Base-by-base conservation (phyloP, 208 protist genomes). In the Crithidia fasciculata region DNA sequence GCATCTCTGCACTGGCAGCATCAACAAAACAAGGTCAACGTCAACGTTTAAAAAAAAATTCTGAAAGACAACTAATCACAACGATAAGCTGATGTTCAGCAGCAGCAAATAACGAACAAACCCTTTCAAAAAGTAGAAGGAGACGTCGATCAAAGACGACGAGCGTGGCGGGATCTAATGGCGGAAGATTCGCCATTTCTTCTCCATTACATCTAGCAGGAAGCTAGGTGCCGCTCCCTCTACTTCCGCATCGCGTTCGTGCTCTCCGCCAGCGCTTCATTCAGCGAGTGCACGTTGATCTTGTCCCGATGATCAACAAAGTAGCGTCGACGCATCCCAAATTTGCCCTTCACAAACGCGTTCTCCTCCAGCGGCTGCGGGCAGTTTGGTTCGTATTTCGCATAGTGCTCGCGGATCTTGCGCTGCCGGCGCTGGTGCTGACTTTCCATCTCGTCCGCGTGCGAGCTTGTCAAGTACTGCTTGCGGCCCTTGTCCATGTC, bases 281-380 rank as follows among this genome's bases (percentile, higher is more conserved):
- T 79, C 1, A 94, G 62, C 2, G 56, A 43, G 2, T 72, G 53
- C 8, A 83, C 18, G 70, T 86, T 71, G 9, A 89, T 76, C 28
- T 81, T 78, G 9, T 54, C 57, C 40, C 78, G 64, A 56, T 70
- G 67, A 18, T 73, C 75, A 2, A 89, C 45, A 39, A 85, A 83
- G 18, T 89, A 72, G 2, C 91, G 89, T 6, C 91, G 80, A 8
- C 91, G 89, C 89, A 96, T 96, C 8, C 91, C 91, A 72, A 91
- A 96, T 67, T 93, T 61, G 0, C 88, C 89, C 68, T 82, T 84
- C 36, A 76, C 59, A 63, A 89, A 86, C 15, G 77, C 76, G 70
- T 96, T 96, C 68, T 96, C 83, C 5, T 83, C 81, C 36, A 96
- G 69, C 55, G 91, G 91, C 13, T 81, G 65, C 15, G 91, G 91